These are phyloP conservation scores for Hanseniaspora taiwanica DNA, from an alignment of 805 yeast species.

Conservation along the genomic window DNA sequence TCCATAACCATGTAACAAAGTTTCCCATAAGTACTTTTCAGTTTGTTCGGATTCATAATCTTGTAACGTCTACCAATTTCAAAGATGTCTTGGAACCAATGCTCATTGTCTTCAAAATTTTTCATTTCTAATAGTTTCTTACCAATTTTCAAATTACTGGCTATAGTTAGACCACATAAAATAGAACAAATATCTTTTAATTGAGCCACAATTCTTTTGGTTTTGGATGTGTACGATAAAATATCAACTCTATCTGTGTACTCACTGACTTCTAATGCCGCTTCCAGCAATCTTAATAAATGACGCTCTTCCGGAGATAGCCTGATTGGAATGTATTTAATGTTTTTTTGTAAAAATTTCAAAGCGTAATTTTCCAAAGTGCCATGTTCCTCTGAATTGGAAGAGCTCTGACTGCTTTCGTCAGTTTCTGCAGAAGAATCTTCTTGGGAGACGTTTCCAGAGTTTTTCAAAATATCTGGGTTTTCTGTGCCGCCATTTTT, in stretches of 20 bases:
- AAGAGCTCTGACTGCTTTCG: no score
- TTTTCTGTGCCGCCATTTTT: no score
- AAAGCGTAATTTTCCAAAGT: constrained; percentile 22
- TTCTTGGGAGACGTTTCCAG: neutral
- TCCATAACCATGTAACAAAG: constrained; percentile 79
- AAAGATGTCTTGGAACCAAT: constrained; percentile 58
- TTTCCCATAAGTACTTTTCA: constrained; percentile 71
- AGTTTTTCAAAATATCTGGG: no score
- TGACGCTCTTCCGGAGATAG: constrained; percentile 58
- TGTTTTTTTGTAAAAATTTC: constrained; percentile 29
- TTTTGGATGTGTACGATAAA: constrained; percentile 48
- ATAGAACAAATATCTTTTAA: constrained; percentile 67
- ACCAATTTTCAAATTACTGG: constrained; percentile 62
- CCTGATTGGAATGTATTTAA: constrained; percentile 55
- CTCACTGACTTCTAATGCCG: constrained; percentile 67
- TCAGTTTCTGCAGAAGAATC: neutral
- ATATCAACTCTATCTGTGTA: constrained; percentile 72
- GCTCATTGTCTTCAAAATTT: constrained; percentile 55
- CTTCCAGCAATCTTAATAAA: constrained; percentile 50
- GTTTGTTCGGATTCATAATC: constrained; percentile 71
- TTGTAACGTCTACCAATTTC: constrained; percentile 74
- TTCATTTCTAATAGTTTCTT: constrained; percentile 49
- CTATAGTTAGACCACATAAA: constrained; percentile 64
- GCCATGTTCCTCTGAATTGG: no score
- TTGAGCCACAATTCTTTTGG: constrained; percentile 60